Conservation (phyloP, 176 grass and related monocot species). For the Hyparrhenia diplandra region DNA sequence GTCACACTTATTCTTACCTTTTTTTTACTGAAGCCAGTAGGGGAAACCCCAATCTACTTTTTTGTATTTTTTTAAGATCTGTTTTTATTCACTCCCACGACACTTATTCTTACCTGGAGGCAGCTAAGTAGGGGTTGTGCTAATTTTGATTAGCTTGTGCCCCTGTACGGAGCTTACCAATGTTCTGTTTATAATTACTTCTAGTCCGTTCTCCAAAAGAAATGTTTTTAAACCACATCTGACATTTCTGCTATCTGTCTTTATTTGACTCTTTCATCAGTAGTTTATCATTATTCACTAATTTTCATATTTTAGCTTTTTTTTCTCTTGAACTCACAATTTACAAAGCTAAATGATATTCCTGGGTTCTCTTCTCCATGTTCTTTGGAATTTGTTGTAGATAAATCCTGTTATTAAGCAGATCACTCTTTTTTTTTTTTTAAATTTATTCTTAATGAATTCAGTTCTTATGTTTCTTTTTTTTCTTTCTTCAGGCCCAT, state of each 20-base stretch:
- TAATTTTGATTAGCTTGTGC: neutral
- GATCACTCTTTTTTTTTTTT: neutral
- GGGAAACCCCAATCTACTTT: too few species aligned
- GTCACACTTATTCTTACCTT: neutral
- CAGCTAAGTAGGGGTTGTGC: neutral
- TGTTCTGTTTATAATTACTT: neutral
- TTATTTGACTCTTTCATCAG: neutral
- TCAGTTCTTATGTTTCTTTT: neutral
- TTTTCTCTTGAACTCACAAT: neutral
- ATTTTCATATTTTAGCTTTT: neutral
- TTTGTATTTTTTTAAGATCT: too few species aligned
- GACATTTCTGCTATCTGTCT: neutral
- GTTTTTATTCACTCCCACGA: too few species aligned
- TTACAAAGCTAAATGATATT: neutral
- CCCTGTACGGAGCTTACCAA: neutral
- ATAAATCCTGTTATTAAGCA: neutral
- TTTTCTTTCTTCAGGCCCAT: neutral
- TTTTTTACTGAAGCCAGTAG: too few species aligned
- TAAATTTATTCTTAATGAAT: neutral
- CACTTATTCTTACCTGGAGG: conserved; percentile 1
- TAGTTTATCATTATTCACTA: neutral
- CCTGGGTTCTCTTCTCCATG: neutral
- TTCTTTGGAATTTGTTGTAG: conserved; percentile 1
- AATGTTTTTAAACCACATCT: neutral
- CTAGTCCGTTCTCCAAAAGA: neutral